Evolutionary conservation across 441 rosid species (phyloP).

Genomic region (Macaranga tanarius): DNA sequence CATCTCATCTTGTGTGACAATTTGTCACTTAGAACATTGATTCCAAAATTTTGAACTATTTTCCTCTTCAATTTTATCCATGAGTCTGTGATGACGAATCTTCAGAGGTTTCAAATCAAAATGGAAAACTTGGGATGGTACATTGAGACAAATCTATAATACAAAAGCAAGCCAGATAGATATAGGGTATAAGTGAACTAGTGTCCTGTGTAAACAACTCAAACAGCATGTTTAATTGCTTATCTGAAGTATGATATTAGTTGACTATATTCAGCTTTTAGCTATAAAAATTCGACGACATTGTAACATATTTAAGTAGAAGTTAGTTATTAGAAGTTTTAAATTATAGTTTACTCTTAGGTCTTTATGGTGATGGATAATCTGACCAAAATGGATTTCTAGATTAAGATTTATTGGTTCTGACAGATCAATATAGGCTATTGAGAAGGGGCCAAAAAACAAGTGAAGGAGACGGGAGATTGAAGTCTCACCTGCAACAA

Average conservation of each 20-base stretch:
- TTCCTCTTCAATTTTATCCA: neutral
- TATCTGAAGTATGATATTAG: neutral
- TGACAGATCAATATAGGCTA: too few species aligned
- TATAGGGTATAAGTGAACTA: neutral
- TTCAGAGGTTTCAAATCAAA: neutral
- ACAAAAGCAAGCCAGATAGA: neutral
- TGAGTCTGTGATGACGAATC: neutral
- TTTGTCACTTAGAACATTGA: neutral
- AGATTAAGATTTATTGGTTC: neutral
- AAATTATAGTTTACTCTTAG: too few species aligned
- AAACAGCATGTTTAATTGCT: neutral
- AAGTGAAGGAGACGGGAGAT: neutral
- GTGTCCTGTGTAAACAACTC: neutral
- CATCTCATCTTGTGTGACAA: neutral
- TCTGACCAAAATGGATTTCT: neutral
- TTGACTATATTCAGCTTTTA: neutral
- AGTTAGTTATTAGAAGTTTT: neutral
- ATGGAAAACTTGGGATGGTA: neutral
- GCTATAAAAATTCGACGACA: neutral
- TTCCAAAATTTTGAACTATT: neutral
- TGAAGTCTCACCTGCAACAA: neutral
- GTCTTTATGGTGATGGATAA: neutral
- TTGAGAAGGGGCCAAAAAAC: neutral
- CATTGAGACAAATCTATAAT: too few species aligned
- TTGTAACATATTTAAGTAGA: too few species aligned